phyloP scores from a whole-genome alignment of 129 eudicot species.

The Arctium lappa region DNA sequence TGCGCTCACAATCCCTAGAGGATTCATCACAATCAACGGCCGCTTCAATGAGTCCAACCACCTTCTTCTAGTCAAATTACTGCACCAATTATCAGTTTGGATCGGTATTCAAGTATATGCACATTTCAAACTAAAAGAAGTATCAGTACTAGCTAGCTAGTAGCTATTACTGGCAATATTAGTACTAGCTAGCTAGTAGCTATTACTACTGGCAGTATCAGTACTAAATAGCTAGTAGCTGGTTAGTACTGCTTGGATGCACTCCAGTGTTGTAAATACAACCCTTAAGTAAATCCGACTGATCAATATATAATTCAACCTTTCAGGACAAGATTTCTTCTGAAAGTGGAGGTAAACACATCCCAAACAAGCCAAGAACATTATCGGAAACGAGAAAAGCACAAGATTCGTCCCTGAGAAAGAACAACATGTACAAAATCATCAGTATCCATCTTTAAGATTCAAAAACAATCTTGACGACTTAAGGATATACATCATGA shows the following conservation, averaged over 20 bases:
- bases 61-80: conserved; percentile 3
- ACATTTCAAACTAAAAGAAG: neutral
- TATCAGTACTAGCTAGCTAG: neutral
- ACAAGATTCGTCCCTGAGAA: conserved; percentile 69
- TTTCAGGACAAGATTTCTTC: conserved; percentile 30
- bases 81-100: neutral
- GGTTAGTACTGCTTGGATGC: neutral
- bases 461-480: neutral
- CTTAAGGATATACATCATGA: neutral
- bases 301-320: conserved; percentile 16
- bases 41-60: conserved; percentile 39
- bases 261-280: neutral
- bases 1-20: conserved; percentile 54
- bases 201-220: no score
- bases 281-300: neutral
- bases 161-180: no score
- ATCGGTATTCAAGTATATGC: neutral
- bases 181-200: neutral
- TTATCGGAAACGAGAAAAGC: conserved; percentile 62
- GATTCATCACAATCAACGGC: conserved; percentile 59
- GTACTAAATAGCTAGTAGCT: neutral
- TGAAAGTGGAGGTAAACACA: conserved; percentile 60
- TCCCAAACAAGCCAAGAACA: conserved; percentile 65
- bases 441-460: neutral
- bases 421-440: neutral